Percentiles rank a stretch among this genome's conserved stretches.
phyloP scores from a whole-genome alignment of 2,329 filamentous ascomycete genomes.

The Fusarium praegraminearum region DNA sequence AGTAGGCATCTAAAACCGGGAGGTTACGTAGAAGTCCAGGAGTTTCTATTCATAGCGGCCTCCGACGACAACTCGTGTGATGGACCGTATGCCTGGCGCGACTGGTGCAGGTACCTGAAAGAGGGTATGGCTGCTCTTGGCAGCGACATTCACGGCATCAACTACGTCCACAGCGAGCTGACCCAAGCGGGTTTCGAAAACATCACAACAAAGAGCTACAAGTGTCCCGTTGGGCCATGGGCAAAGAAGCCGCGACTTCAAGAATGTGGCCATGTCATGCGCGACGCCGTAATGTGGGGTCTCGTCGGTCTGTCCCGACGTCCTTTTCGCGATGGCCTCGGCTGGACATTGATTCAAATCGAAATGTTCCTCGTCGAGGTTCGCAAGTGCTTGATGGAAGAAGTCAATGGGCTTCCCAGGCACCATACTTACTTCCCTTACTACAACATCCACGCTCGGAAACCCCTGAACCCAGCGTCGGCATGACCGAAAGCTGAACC shows the following conservation, averaged over 20 bases:
- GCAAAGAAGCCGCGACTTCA: conserved; percentile 57
- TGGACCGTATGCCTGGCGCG: conserved; percentile 60
- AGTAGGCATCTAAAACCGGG: conserved; percentile 63
- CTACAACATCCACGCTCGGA: conserved; percentile 55
- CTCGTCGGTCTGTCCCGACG: conserved; percentile 55
- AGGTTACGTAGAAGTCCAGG: conserved; percentile 64
- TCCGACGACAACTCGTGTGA: conserved; percentile 61
- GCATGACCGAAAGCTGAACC: background rate
- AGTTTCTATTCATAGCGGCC: conserved; percentile 56
- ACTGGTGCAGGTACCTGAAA: conserved; percentile 58
- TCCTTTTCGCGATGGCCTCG: conserved; percentile 55
- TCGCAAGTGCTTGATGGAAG: conserved; percentile 54
- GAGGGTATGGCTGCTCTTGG: conserved; percentile 58
- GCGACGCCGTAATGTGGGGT: conserved; percentile 57
- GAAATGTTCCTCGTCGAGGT: conserved; percentile 60
- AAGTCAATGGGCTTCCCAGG: conserved; percentile 50
- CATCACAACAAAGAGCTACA: conserved; percentile 57
- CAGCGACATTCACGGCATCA: conserved; percentile 57
- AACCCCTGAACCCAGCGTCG: conserved; percentile 47
- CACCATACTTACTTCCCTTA: conserved; percentile 58
- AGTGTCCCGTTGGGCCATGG: conserved; percentile 64
- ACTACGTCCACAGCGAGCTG: conserved; percentile 53
- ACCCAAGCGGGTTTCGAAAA: conserved; percentile 57
- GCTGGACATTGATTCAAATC: conserved; percentile 57
- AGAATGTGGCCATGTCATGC: conserved; percentile 60